These are phyloP conservation scores for Erythrophleum fordii DNA, from an alignment of 306 rosid species.

Conservation along the genomic window DNA sequence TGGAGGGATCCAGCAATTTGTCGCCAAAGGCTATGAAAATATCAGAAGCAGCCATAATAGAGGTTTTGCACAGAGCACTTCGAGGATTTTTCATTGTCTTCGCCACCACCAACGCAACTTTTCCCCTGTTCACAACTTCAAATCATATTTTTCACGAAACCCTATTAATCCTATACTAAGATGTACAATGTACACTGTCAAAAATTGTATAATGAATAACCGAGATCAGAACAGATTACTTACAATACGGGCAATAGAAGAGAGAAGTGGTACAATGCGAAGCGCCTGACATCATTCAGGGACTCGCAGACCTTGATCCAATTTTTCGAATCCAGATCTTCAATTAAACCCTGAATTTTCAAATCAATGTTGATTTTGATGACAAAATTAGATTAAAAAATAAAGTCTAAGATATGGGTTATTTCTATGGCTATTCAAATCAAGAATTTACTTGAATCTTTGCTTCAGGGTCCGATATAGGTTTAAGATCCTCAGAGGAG, in stretches of 20 bases:
- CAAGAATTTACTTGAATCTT: slow-evolving; percentile 56
- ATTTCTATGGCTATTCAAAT: background rate
- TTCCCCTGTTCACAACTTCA: slow-evolving; percentile 55
- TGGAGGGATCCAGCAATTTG: slow-evolving; percentile 61
- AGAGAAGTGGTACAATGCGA: slow-evolving; percentile 65
- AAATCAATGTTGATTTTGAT: background rate
- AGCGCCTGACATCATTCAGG: slow-evolving; percentile 73
- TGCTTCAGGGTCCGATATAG: slow-evolving; percentile 69
- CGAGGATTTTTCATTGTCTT: slow-evolving; percentile 94
- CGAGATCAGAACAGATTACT: slow-evolving; percentile 5
- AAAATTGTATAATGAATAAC: background rate
- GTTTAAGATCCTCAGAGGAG: slow-evolving; percentile 70
- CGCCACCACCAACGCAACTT: slow-evolving; percentile 63
- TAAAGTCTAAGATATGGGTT: background rate
- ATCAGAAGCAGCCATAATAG: slow-evolving; percentile 91
- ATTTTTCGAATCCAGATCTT: slow-evolving; percentile 72
- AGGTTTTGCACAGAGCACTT: slow-evolving; percentile 90
- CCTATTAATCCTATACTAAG: background rate
- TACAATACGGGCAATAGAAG: slow-evolving; percentile 63
- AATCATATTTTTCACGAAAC: slow-evolving; percentile 24
- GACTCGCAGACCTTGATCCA: slow-evolving; percentile 81
- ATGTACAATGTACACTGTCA: background rate
- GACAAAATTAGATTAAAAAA: background rate
- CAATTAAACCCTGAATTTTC: slow-evolving; percentile 61
- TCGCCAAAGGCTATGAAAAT: slow-evolving; percentile 78